Base-by-base conservation (phyloP, 2,329 filamentous ascomycete species). In the Sclerotinia subarctica region DNA sequence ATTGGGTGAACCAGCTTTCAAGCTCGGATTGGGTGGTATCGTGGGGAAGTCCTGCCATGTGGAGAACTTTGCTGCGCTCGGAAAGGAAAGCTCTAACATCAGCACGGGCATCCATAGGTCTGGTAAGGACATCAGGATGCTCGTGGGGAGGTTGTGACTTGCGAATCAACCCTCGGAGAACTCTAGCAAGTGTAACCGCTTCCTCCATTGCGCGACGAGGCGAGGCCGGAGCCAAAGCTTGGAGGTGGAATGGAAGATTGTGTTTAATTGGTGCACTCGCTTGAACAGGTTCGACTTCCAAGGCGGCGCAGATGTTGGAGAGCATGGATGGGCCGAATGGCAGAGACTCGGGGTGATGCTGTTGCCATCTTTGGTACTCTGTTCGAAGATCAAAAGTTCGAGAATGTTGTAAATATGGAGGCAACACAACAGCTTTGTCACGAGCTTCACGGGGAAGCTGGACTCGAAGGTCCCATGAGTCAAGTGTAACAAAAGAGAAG, bases 1-100 rank as follows among this genome's bases (percentile, higher is more conserved):
- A 99, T 80, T 99, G 95, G 42, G 95, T 99, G 78, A 98, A 99
- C 95, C 95, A 99, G 81, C 94, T 97, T 82, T 99, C 95, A 32
- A 99, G 86, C 82, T 99, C 95, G 4, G 94, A 98, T 81, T 99
- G 95, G 1, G 95, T 99, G 47, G 95, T 99, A 76, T 99, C 95
- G 78, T 99, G 95, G 56, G 95, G 95, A 64, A 99, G 85, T 60
- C 95, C 95, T 76, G 94, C 97, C 89, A 99, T 94, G 80, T 99
- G 95, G 67, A 99, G 87, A 51, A 99, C 94, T 82, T 99, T 99
- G 84, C 94, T 97, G 70, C 95, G 89, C 82, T 99, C 95, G 2
- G 93, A 93, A 68, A 99, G 83, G 82, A 99, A 99, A 65, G 95
- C 95, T 74, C 95, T 88, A 56, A 99, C 95, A 80, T 99, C 95